Conservation (phyloP, 1,139 yeast genomes). For the Debaryomycetaceae sp. region DNA sequence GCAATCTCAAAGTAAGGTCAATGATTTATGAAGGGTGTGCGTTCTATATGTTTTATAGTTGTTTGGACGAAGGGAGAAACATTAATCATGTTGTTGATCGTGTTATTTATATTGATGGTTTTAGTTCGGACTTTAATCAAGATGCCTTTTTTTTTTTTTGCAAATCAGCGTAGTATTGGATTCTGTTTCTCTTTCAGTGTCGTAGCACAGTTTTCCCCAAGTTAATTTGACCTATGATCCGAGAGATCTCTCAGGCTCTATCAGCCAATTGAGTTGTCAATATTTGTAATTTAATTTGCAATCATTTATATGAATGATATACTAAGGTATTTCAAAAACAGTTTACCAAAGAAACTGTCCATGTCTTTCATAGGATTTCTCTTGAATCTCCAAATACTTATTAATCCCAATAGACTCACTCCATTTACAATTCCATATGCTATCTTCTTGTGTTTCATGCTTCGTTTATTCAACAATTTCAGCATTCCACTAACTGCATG, state of each 20-base stretch:
- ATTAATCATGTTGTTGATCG: background rate
- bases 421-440: conserved; percentile 32
- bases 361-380: conserved; percentile 13
- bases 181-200: too few species aligned
- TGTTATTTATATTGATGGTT: background rate
- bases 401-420: conserved; percentile 21
- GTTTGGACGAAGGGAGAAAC: background rate
- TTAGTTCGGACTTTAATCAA: background rate
- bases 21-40: background rate
- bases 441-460: conserved; percentile 26
- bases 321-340: conserved; percentile 23
- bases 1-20: background rate
- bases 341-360: conserved; percentile 26
- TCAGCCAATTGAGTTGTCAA: background rate
- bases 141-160: too few species aligned
- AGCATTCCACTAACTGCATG: conserved; percentile 38
- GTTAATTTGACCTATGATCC: too few species aligned
- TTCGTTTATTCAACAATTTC: conserved; percentile 25
- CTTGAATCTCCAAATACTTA: conserved; percentile 23
- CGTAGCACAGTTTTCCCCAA: too few species aligned
- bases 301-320: conserved; percentile 8
- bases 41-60: background rate
- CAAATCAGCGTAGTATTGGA: too few species aligned
- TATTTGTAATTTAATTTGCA: background rate
- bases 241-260: too few species aligned